Percentiles rank a stretch among this genome's conserved stretches.
Conservation (phyloP, 805 yeast species). For the Candida piceae region DNA sequence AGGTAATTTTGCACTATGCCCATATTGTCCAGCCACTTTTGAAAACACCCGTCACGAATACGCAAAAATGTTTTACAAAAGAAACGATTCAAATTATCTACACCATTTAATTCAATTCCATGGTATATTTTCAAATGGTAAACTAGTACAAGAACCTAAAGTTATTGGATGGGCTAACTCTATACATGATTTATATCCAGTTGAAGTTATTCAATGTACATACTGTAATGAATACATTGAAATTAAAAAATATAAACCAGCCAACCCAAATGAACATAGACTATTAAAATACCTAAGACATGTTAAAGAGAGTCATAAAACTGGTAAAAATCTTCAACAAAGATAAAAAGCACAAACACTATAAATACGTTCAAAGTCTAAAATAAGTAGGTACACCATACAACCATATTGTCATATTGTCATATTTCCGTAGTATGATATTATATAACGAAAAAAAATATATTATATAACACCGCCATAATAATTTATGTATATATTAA, state of each 20-base stretch:
- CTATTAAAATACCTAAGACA: slow-evolving; percentile 27
- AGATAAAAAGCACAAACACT: neutral
- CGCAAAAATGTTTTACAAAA: slow-evolving; percentile 20
- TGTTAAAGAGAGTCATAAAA: slow-evolving; percentile 25
- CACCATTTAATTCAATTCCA: slow-evolving; percentile 31
- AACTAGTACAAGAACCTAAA: slow-evolving; percentile 21
- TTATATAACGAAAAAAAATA: too few relatives aligned
- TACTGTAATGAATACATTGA: slow-evolving; percentile 21
- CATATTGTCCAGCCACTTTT: slow-evolving; percentile 20
- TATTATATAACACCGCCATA: too few relatives aligned
- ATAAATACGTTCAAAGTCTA: too few relatives aligned
- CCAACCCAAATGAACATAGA: slow-evolving; percentile 17
- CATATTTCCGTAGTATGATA: too few relatives aligned
- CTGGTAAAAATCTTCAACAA: slow-evolving; percentile 20
- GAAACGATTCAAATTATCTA: slow-evolving; percentile 27
- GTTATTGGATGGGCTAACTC: slow-evolving; percentile 18
- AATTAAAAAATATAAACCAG: slow-evolving; percentile 16
- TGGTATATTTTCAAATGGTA: slow-evolving; percentile 29
- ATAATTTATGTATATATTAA: too few relatives aligned
- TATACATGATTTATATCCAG: slow-evolving; percentile 7
- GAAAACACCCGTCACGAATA: slow-evolving; percentile 15
- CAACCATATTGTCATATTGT: too few relatives aligned
- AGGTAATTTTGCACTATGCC: slow-evolving; percentile 27
- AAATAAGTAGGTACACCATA: too few relatives aligned
- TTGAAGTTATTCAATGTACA: slow-evolving; percentile 25